Evolutionary conservation across 2,329 filamentous ascomycete species (phyloP).

Genomic region (Laburnicola sp.): DNA sequence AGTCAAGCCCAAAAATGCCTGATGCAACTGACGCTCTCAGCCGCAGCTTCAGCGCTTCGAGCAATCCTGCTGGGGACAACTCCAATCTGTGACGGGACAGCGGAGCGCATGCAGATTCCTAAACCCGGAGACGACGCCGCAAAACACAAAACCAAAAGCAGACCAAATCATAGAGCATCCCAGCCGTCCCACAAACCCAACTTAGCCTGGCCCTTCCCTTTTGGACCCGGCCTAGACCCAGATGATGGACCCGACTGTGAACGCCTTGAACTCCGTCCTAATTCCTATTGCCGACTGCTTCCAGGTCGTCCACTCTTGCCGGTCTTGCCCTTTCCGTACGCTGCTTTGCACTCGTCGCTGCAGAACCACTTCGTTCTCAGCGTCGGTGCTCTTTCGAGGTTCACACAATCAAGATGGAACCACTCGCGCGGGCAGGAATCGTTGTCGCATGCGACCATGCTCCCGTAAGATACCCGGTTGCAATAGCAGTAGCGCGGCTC

Average conservation of each 20-base stretch:
- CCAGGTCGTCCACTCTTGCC: slow-evolving; percentile 41
- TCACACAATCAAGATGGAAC: slow-evolving; percentile 69
- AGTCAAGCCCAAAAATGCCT: too few species aligned
- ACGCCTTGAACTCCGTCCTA: slow-evolving; percentile 46
- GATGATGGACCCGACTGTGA: slow-evolving; percentile 34
- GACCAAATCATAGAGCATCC: slow-evolving; percentile 36
- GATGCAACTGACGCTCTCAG: too few species aligned
- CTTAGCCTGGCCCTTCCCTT: slow-evolving; percentile 32
- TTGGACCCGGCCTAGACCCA: slow-evolving; percentile 25
- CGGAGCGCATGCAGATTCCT: too few species aligned
- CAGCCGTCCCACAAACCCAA: slow-evolving; percentile 29
- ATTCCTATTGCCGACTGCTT: slow-evolving; percentile 47
- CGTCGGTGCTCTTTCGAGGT: slow-evolving; percentile 61
- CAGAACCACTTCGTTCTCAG: slow-evolving; percentile 47
- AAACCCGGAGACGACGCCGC: too few species aligned
- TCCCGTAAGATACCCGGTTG: slow-evolving; percentile 65
- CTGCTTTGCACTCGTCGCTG: slow-evolving; percentile 45
- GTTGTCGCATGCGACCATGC: slow-evolving; percentile 71
- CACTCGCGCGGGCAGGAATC: slow-evolving; percentile 66
- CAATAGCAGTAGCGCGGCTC: slow-evolving; percentile 68
- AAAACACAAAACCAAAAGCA: slow-evolving; percentile 25
- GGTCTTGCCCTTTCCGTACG: slow-evolving; percentile 31
- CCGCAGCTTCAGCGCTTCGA: too few species aligned
- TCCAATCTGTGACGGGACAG: too few species aligned
- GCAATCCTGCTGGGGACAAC: too few species aligned